Base-by-base conservation (phyloP, 208 protist genomes). In the Trypanosoma avium region DNA sequence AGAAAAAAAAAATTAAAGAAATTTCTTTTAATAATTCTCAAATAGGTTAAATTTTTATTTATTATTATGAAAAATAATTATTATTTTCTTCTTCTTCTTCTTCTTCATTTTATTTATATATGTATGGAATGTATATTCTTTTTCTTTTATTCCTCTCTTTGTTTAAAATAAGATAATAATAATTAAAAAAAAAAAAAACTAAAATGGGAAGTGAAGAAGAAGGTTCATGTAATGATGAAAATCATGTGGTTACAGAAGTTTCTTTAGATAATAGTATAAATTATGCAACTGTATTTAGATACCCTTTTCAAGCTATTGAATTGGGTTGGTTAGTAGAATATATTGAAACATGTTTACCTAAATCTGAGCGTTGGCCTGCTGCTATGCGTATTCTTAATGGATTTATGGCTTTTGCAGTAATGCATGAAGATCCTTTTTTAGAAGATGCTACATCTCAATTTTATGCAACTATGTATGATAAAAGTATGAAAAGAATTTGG, bases 361-460 rank as follows among this genome's bases (percentile, higher is more conserved):
- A 46, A 40, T 59, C 47, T 36, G 81, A 89, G 47, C 79, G 74
- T 46, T 62, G 70, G 24, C 43, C 56, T 0, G 77, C 86, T 17
- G 59, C 75, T 27, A 67, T 79, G 49, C 76, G 80, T 24, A 59
- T 92, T 47, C 77, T 87, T 66, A 77, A 84, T 13, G 81, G 74
- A 53, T 72, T 92, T 27, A 92, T 92, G 80, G 75, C 78, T 35
- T 77, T 89, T 68, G 79, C 86, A 4, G 67, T 92, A 21, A 56
- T 88, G 29, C 79, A 89, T 65, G 79, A 85, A 54, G 86, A 92
- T 67, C 86, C 86, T 29, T 92, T 86, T 59, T 48, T 92, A 52
- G 86, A 89, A 67, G 69, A 86, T 30, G 81, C 82, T 27, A 69
- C 84, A 32, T 58, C 58, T 47, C 50, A 62, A 47, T 62, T 75